phyloP scores from a whole-genome alignment of 768 basidiomycete species.

The Psilocybe cyanescens region DNA sequence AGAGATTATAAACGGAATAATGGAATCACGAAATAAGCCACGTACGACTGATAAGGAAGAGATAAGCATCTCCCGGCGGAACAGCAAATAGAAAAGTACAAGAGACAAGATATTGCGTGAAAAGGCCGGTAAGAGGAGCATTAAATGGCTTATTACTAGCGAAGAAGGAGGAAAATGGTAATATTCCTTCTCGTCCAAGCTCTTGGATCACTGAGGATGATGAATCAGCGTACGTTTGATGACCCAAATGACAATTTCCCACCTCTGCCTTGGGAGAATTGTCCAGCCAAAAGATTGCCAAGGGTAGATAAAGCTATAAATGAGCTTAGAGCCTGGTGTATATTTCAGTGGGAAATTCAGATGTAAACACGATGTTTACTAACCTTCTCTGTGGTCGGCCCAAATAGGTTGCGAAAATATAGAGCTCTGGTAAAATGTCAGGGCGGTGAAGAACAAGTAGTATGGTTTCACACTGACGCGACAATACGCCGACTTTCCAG shows the following conservation, averaged over 20 bases:
- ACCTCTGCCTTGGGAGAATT: constrained; percentile 74
- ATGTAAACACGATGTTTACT: constrained; percentile 9
- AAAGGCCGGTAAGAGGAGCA: constrained; percentile 66
- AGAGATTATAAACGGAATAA: not conserved
- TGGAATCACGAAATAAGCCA: not conserved
- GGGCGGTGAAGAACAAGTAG: not conserved
- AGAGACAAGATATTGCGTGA: constrained; percentile 64
- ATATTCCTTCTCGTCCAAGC: constrained; percentile 70
- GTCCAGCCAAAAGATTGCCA: constrained; percentile 64
- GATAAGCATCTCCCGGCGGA: constrained; percentile 76
- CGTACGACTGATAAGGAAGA: constrained; percentile 70
- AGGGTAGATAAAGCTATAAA: constrained; percentile 68
- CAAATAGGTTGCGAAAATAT: constrained; percentile 78
- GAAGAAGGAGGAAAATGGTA: constrained; percentile 70
- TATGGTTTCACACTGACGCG: constrained; percentile 48
- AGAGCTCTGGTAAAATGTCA: constrained; percentile 48
- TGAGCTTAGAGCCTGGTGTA: constrained; percentile 53
- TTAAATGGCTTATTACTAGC: constrained; percentile 73
- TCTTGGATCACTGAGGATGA: constrained; percentile 66
- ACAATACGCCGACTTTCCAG: constrained; percentile 64
- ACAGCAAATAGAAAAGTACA: constrained; percentile 55
- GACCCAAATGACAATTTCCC: constrained; percentile 3
- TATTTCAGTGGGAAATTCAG: not conserved
- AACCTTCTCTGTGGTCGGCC: constrained; percentile 61
- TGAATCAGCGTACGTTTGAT: not conserved